Evolutionary conservation across 2,329 filamentous ascomycete genomes (phyloP), one percentile per base, ranked within the genome.

Genomic region (Colletotrichum sansevieriae): DNA sequence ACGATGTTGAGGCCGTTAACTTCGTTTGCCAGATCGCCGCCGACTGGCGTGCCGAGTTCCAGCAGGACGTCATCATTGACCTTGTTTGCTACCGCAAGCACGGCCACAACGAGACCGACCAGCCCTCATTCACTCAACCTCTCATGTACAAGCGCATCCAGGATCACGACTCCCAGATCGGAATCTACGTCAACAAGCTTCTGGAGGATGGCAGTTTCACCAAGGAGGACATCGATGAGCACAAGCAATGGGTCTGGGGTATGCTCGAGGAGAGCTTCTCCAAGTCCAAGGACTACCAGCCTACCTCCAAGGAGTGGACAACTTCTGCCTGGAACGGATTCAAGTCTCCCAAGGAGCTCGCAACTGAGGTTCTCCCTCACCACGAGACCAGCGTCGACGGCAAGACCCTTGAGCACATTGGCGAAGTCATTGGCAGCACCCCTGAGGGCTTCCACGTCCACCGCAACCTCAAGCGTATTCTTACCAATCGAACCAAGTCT

Each of bases 251-350:
- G 96, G 96, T 98, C 69, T 99, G 95, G 96, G 93, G 93, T 71
- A 98, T 98, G 95, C 87, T 99, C 66, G 95, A 97, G 78, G 95
- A 98, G 81, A 98, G 94, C 83, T 99, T 98, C 82, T 88, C 94
- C 76, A 94, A 95, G 82, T 97, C 95, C 82, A 98, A 97, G 83
- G 95, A 99, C 76, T 99, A 99, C 83, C 92, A 95, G 81, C 94
- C 96, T 52, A 97, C 93, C 46, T 93, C 95, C 73, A 97, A 97
- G 84, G 96, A 99, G 83, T 99, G 96, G 96, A 90, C 97, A 74
- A 98, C 96, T 9, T 98, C 95, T 59, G 95, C 96, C 65, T 99
- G 96, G 96, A 97, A 99, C 83, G 95, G 95, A 71, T 98, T 99
- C 90, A 98, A 98, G 85, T 97, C 95, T 37, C 96, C 96, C 76